These are phyloP conservation scores for Lasiodiplodia gonubiensis DNA, from an alignment of 2,329 filamentous ascomycete genomes.

Conservation along the genomic window DNA sequence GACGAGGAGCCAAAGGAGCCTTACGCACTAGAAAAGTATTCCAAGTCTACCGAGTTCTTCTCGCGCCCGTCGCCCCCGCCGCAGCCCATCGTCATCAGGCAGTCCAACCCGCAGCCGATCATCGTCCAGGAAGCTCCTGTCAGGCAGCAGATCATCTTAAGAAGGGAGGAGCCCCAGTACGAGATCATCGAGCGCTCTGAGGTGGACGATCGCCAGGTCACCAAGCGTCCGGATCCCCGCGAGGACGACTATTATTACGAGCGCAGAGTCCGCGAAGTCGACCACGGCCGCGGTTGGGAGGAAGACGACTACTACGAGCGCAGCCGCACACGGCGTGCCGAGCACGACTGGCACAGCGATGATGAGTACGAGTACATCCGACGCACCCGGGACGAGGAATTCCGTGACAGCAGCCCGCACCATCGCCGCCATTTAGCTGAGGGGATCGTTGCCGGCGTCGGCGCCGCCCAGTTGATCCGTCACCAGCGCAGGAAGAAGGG, in stretches of 20 bases:
- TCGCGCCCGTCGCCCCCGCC: conserved; percentile 50
- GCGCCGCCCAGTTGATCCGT: conserved; percentile 65
- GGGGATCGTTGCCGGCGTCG: conserved; percentile 65
- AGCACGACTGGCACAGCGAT: conserved; percentile 58
- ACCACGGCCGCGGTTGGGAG: conserved; percentile 53
- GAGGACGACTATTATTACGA: conserved; percentile 69
- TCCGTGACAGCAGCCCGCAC: conserved; percentile 49
- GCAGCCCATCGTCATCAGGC: conserved; percentile 57
- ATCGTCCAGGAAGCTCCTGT: conserved; percentile 60
- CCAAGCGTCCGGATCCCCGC: conserved; percentile 46
- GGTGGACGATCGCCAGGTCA: conserved; percentile 55
- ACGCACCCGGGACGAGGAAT: conserved; percentile 50
- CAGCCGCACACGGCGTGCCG: conserved; percentile 39
- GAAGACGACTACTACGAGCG: conserved; percentile 44
- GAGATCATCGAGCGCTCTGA: conserved; percentile 66
- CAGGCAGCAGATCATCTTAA: conserved; percentile 53
- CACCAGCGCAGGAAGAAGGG: conserved; percentile 63
- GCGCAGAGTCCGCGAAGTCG: conserved; percentile 60
- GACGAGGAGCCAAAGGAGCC: conserved; percentile 49
- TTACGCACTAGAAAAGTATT: conserved; percentile 58
- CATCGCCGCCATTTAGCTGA: conserved; percentile 67
- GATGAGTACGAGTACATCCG: conserved; percentile 67
- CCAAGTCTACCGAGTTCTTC: conserved; percentile 60
- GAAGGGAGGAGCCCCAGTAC: conserved; percentile 62
- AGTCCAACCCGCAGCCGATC: conserved; percentile 57